These are phyloP conservation scores for Pichia paraexigua DNA, from an alignment of 805 yeast species.

Conservation along the genomic window DNA sequence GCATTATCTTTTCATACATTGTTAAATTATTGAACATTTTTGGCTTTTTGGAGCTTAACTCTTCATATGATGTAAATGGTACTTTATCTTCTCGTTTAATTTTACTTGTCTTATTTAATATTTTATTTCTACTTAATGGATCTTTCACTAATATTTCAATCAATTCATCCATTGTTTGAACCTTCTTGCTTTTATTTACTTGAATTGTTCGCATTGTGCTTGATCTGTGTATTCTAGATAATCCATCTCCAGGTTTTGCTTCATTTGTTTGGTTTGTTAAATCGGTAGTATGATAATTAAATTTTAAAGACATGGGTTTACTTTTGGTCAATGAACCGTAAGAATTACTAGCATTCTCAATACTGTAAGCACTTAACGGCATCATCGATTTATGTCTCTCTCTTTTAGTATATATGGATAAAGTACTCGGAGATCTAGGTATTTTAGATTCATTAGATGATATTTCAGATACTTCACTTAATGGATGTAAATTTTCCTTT, in stretches of 20 bases:
- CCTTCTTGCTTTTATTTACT: background rate
- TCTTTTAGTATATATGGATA: background rate
- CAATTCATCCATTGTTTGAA: background rate
- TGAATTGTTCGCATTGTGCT: background rate
- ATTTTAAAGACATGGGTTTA: background rate
- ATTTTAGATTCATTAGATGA: conserved; percentile 1
- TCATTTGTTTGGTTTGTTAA: background rate
- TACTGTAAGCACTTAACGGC: background rate
- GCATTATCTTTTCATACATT: conserved; percentile 46
- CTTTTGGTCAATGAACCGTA: background rate
- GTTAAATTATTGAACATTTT: conserved; percentile 28
- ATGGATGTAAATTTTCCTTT: background rate
- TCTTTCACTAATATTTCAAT: background rate
- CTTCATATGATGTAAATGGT: conserved; percentile 7
- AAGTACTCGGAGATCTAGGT: conserved; percentile 2
- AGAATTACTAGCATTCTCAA: background rate
- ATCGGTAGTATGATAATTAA: background rate
- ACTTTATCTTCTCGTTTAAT: background rate
- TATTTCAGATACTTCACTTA: background rate
- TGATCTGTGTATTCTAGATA: background rate
- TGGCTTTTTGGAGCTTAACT: conserved; percentile 15
- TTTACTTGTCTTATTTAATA: background rate
- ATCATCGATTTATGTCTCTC: background rate
- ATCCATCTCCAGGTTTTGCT: background rate
- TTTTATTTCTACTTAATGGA: background rate